phyloP scores from a whole-genome alignment of 495 filamentous ascomycete genomes.

The Xylaria curta region DNA sequence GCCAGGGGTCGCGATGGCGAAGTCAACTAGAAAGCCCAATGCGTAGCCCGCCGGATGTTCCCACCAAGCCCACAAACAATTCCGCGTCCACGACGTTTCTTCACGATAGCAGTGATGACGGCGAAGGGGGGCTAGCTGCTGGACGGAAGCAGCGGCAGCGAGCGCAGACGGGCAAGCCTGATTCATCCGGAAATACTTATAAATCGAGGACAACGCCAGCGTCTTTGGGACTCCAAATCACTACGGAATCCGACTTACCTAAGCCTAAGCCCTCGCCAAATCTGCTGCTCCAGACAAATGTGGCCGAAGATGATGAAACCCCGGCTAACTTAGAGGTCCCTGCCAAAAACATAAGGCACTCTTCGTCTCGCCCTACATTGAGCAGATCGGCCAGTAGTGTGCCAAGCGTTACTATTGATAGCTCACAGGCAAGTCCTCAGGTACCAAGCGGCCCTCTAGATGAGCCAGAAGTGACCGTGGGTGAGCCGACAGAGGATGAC shows the following conservation, averaged over 20 bases:
- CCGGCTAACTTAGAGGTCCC: constrained; percentile 18
- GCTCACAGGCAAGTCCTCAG: constrained; percentile 36
- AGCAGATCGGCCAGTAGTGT: constrained; percentile 56
- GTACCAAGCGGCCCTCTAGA: constrained; percentile 50
- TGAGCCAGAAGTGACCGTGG: constrained; percentile 54
- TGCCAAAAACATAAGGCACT: constrained; percentile 30
- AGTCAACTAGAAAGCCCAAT: constrained; percentile 33
- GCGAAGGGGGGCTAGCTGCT: constrained; percentile 27
- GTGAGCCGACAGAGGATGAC: constrained; percentile 67
- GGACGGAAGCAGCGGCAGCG: constrained; percentile 26
- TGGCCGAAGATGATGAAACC: constrained; percentile 25
- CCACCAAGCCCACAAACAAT: constrained; percentile 27
- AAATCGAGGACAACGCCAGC: constrained; percentile 8
- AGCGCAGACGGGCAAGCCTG: constrained; percentile 14
- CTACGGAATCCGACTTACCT: constrained; percentile 13
- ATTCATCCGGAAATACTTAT: background rate
- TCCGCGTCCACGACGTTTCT: constrained; percentile 39
- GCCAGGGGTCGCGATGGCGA: constrained; percentile 33
- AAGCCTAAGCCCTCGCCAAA: constrained; percentile 29
- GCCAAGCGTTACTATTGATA: constrained; percentile 56
- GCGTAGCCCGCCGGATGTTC: constrained; percentile 36
- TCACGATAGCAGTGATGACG: constrained; percentile 42
- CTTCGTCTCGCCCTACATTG: constrained; percentile 30
- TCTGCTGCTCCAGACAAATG: constrained; percentile 29
- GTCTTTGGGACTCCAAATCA: background rate